Percentiles rank a stretch among this genome's conserved stretches.
phyloP scores from a whole-genome alignment of 2,329 filamentous ascomycete species.

The Phialophora chinensis region DNA sequence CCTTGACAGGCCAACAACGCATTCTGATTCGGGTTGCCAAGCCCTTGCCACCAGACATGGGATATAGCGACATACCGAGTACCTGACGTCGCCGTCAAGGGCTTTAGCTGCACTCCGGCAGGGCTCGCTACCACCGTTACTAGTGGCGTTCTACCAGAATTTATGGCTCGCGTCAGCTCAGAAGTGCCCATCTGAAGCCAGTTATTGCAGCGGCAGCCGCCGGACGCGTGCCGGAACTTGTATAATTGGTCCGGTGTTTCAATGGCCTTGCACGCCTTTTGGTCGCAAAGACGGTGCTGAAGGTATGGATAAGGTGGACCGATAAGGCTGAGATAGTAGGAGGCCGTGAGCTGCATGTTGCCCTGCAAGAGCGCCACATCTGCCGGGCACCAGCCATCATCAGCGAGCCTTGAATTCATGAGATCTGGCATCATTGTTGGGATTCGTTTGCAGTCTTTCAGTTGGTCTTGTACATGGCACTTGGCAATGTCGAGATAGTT shows the following conservation, averaged over 20 bases:
- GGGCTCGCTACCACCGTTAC: not conserved
- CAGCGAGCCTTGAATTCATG: too few relatives aligned
- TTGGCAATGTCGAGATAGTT: too few relatives aligned
- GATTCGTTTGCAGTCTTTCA: too few relatives aligned
- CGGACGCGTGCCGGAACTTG: not conserved
- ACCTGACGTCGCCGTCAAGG: not conserved
- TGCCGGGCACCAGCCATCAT: too few relatives aligned
- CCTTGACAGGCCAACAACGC: not conserved
- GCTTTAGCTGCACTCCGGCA: not conserved
- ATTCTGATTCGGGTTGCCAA: not conserved
- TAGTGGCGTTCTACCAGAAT: not conserved
- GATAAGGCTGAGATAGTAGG: too few relatives aligned
- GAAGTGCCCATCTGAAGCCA: not conserved
- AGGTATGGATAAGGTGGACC: slow-evolving; percentile 1
- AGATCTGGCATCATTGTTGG: too few relatives aligned
- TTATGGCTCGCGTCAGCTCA: not conserved
- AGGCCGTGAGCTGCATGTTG: too few relatives aligned
- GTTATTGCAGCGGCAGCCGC: not conserved
- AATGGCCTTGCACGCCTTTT: not conserved
- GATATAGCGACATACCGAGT: not conserved
- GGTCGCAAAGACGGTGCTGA: not conserved
- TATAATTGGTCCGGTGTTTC: not conserved
- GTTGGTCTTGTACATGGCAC: too few relatives aligned
- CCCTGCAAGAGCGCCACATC: too few relatives aligned
- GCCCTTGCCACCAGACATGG: not conserved